phyloP scores from a whole-genome alignment of 441 rosid genomes.

The Adansonia gregorii region DNA sequence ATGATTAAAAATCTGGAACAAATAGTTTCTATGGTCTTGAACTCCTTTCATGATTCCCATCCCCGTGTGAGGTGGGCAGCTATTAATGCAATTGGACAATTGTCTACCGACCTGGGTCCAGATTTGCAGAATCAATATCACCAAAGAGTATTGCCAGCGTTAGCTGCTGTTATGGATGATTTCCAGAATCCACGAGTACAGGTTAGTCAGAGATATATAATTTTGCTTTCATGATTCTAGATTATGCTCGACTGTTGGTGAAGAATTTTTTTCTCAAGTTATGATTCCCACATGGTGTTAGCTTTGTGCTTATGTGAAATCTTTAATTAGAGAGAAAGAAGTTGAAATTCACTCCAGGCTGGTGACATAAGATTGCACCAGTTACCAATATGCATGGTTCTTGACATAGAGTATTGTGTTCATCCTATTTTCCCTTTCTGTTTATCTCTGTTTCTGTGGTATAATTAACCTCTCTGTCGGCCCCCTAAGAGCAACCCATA shows the following conservation, averaged over 20 bases:
- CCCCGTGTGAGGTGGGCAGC: slow-evolving; percentile 98
- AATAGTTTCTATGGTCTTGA: slow-evolving; percentile 78
- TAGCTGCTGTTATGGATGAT: slow-evolving; percentile 90
- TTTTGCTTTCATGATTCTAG: slow-evolving; percentile 8
- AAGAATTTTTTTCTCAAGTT: slow-evolving; percentile 12
- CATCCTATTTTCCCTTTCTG: not conserved
- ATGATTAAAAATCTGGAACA: slow-evolving; percentile 82
- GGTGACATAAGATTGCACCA: not conserved
- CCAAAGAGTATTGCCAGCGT: slow-evolving; percentile 74
- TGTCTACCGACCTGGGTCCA: slow-evolving; percentile 95
- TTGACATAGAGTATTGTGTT: not conserved
- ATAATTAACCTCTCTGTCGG: not conserved
- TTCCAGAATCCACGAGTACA: slow-evolving; percentile 91
- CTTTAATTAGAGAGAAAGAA: slow-evolving; percentile 9
- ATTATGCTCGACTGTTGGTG: slow-evolving; percentile 10
- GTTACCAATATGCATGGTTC: slow-evolving; percentile 1
- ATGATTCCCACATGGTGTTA: slow-evolving; percentile 8
- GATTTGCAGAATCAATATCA: slow-evolving; percentile 94
- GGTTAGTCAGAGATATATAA: slow-evolving; percentile 43
- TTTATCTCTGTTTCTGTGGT: slow-evolving; percentile 1
- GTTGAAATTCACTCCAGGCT: not conserved
- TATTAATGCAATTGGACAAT: slow-evolving; percentile 82
- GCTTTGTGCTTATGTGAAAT: not conserved
- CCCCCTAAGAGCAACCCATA: not conserved
- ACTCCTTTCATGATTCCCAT: slow-evolving; percentile 80